Conservation (phyloP, 1,284 basidiomycete genomes). For the Apiotrichum akiyoshidainum region DNA sequence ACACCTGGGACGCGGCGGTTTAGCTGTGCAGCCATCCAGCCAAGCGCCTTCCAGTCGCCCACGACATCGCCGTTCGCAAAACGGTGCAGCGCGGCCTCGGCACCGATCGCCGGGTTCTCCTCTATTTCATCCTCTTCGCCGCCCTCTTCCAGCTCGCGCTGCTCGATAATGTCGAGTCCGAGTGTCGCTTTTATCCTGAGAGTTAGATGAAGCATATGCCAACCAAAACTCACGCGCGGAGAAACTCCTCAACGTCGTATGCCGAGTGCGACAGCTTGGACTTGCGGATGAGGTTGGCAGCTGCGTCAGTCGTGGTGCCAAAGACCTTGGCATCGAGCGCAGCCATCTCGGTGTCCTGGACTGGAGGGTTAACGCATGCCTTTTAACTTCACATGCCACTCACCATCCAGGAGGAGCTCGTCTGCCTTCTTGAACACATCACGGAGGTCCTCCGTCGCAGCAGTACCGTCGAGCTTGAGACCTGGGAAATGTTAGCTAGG, state of each 20-base stretch:
- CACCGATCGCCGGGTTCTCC: constrained; percentile 8
- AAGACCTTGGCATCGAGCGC: constrained; percentile 39
- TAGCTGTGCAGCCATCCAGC: constrained; percentile 48
- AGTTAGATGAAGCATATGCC: no score
- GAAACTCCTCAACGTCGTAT: constrained; percentile 53
- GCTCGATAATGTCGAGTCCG: constrained; percentile 29
- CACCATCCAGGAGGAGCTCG: constrained; percentile 29
- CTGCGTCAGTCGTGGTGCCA: constrained; percentile 30
- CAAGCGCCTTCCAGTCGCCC: constrained; percentile 49
- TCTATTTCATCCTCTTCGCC: constrained; percentile 33
- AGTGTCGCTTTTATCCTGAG: constrained; percentile 35
- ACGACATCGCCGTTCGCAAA: constrained; percentile 13
- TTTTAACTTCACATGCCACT: constrained; percentile 4
- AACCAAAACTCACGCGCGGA: constrained; percentile 19
- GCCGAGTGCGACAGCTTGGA: constrained; percentile 48
- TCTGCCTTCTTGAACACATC: constrained; percentile 9
- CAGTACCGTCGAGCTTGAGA: neutral
- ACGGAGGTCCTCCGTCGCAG: neutral
- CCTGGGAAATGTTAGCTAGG: neutral
- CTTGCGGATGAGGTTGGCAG: constrained; percentile 37
- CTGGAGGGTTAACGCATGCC: constrained; percentile 13
- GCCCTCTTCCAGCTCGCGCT: constrained; percentile 29
- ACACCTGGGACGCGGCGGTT: constrained; percentile 45
- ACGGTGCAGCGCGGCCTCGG: neutral
- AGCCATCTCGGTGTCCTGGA: constrained; percentile 35